phyloP scores from a whole-genome alignment of 2,329 filamentous ascomycete species.

The Curvularia sp. region DNA sequence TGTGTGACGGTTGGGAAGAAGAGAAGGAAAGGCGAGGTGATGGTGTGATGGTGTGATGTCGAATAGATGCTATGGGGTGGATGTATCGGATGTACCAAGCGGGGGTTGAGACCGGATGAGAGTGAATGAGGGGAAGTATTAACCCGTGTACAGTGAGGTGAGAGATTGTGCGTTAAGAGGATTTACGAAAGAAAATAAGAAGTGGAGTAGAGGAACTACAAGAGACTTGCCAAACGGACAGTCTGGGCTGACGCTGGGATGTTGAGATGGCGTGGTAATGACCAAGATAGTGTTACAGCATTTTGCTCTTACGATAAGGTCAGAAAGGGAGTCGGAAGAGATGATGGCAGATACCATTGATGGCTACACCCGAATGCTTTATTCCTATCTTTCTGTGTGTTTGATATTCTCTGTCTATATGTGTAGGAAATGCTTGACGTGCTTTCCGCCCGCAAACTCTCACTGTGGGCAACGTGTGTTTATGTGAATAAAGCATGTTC shows the following conservation, averaged over 20 bases:
- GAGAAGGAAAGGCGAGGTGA: no score
- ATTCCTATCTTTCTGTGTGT: background rate
- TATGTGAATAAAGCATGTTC: background rate
- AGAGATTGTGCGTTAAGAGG: no score
- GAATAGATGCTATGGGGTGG: background rate
- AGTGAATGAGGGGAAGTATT: background rate
- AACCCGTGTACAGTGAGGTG: background rate
- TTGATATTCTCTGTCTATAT: background rate
- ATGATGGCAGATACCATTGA: background rate
- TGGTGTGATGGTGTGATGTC: background rate
- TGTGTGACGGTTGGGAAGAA: no score
- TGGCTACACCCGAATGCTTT: background rate
- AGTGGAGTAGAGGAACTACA: background rate
- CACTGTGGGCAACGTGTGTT: background rate
- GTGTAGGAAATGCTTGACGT: background rate
- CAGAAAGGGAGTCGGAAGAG: background rate
- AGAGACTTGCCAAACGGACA: background rate
- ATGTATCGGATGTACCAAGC: background rate
- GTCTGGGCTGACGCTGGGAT: background rate
- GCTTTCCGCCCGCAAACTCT: background rate
- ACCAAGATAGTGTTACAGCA: background rate
- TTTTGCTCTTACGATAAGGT: background rate
- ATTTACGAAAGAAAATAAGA: background rate
- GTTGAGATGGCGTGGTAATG: background rate
- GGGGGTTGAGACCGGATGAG: background rate